Conservation (phyloP, 129 eudicot genomes). For the Flaveria robusta region DNA sequence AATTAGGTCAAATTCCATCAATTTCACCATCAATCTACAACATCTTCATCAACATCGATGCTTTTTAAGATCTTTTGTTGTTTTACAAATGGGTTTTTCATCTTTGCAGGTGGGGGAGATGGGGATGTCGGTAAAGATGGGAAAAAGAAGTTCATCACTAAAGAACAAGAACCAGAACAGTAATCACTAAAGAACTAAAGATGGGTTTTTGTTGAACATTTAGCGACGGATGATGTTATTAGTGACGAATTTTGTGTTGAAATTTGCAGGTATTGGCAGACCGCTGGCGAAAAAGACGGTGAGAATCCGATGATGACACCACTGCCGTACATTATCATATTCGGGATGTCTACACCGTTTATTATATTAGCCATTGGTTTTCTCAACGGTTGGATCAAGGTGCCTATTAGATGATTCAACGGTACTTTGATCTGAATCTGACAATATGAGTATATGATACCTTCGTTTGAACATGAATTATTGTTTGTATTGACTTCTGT, state of each 20-base stretch:
- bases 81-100: conserved; percentile 20
- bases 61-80: conserved; percentile 9
- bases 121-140: conserved; percentile 63
- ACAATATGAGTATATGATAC: not conserved
- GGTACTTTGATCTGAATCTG: not conserved
- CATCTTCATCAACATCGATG: conserved; percentile 1
- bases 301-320: conserved; percentile 98
- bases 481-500: conserved; percentile 16
- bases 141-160: conserved; percentile 91
- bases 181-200: conserved; percentile 35
- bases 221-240: conserved; percentile 10
- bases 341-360: conserved; percentile 97
- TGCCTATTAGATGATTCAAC: conserved; percentile 62
- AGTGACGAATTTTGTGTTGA: not conserved
- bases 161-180: conserved; percentile 98
- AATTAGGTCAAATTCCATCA: conserved; percentile 42
- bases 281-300: conserved; percentile 96
- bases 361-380: conserved; percentile 82
- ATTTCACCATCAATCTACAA: not conserved
- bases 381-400: conserved; percentile 95
- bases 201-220: not conserved
- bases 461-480: not conserved
- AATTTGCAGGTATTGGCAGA: conserved; percentile 85
- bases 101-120: conserved; percentile 63
- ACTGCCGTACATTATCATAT: conserved; percentile 84